A percentile compares a stretch with the other conserved stretches of the same genome.
Evolutionary conservation across 805 yeast species (phyloP).

Genomic region (Sugiyamaella floridensis): DNA sequence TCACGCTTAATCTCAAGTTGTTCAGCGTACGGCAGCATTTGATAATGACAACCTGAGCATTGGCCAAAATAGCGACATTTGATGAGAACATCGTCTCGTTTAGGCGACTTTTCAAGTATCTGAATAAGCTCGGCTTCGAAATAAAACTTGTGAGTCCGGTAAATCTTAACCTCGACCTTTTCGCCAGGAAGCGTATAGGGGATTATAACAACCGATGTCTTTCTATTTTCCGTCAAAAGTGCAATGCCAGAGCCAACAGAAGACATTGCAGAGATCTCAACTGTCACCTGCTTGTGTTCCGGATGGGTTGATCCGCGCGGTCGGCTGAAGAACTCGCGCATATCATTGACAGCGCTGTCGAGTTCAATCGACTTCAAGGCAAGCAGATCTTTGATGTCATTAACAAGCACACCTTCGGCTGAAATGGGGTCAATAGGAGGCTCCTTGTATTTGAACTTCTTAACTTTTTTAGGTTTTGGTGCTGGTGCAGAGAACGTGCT

Average conservation of each 20-base stretch:
- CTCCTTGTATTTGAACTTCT: slow-evolving; percentile 36
- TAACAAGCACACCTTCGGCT: slow-evolving; percentile 69
- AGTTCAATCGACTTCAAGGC: slow-evolving; percentile 36
- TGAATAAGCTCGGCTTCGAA: slow-evolving; percentile 68
- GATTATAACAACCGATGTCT: slow-evolving; percentile 52
- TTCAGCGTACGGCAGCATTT: slow-evolving; percentile 61
- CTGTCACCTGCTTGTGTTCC: slow-evolving; percentile 50
- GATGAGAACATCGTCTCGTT: slow-evolving; percentile 51
- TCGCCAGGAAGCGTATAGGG: slow-evolving; percentile 93
- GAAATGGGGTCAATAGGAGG: slow-evolving; percentile 69
- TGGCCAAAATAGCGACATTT: slow-evolving; percentile 81
- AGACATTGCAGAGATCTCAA: slow-evolving; percentile 50
- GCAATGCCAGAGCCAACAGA: slow-evolving; percentile 86
- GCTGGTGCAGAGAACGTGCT: background rate
- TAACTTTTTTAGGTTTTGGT: slow-evolving; percentile 5
- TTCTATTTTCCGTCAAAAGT: slow-evolving; percentile 40
- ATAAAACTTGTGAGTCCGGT: slow-evolving; percentile 68
- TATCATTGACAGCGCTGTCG: slow-evolving; percentile 50
- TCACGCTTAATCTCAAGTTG: slow-evolving; percentile 68
- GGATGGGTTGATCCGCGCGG: slow-evolving; percentile 34
- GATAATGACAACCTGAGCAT: slow-evolving; percentile 95
- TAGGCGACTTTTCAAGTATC: slow-evolving; percentile 38
- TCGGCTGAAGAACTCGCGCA: slow-evolving; percentile 51
- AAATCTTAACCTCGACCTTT: slow-evolving; percentile 57
- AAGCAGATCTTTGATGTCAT: slow-evolving; percentile 61